Conservation (phyloP, 139 green algal species). For the Micractinium conductrix region DNA sequence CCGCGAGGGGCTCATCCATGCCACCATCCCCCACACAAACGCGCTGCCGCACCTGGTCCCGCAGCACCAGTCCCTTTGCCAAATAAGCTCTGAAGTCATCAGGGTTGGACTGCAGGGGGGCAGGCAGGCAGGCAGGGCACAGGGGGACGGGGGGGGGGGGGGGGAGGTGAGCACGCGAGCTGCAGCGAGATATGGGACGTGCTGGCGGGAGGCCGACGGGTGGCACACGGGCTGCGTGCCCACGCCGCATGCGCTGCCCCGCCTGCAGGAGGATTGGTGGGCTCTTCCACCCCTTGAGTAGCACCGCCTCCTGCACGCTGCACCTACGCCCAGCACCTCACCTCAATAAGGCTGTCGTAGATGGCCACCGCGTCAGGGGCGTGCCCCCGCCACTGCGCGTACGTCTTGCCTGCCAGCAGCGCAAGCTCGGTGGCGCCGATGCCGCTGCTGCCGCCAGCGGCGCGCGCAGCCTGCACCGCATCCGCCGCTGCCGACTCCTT, state of each 20-base stretch:
- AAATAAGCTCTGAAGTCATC: slow-evolving; percentile 54
- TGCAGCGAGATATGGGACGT: too few species aligned
- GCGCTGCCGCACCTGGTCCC: slow-evolving; percentile 22
- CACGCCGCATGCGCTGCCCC: too few species aligned
- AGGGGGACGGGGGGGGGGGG: too few species aligned
- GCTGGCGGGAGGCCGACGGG: too few species aligned
- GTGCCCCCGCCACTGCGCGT: slow-evolving; percentile 57
- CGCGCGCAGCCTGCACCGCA: slow-evolving; percentile 27
- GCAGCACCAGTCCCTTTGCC: slow-evolving; percentile 55
- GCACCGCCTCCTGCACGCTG: too few species aligned
- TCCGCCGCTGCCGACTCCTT: slow-evolving; percentile 43
- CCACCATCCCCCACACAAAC: background rate
- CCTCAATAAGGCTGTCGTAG: slow-evolving; percentile 53
- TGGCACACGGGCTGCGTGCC: too few species aligned
- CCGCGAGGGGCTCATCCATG: too few species aligned
- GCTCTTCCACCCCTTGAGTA: too few species aligned
- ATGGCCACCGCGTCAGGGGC: slow-evolving; percentile 42
- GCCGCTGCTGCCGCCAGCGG: slow-evolving; percentile 7
- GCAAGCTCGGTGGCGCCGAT: slow-evolving; percentile 40
- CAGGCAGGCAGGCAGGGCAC: background rate
- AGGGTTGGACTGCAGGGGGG: slow-evolving; percentile 27
- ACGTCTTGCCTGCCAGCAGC: slow-evolving; percentile 47
- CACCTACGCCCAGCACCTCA: background rate
- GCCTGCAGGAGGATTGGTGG: too few species aligned
- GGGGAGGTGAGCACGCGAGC: too few species aligned